These are phyloP conservation scores for Ensete ventricosum DNA, from an alignment of 176 grass and related monocot genomes.

Conservation along the genomic window DNA sequence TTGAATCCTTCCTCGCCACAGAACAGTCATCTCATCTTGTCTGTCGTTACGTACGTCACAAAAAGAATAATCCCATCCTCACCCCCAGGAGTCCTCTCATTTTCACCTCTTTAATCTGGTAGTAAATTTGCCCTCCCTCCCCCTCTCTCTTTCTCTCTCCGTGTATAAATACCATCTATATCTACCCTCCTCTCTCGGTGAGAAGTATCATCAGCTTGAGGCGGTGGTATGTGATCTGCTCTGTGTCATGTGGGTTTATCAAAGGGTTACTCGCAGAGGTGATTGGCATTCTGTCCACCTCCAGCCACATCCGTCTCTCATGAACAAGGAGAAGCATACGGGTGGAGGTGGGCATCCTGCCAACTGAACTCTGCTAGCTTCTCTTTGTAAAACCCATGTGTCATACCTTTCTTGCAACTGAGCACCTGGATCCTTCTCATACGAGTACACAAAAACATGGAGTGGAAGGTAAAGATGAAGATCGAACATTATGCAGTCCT, in stretches of 20 bases:
- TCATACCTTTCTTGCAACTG: not conserved
- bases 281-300: conserved; percentile 24
- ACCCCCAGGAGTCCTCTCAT: not conserved
- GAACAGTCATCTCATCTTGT: not conserved
- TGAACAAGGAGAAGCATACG: not conserved
- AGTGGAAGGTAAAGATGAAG: not conserved
- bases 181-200: not conserved
- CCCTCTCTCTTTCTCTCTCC: not conserved
- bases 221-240: not conserved
- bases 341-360: conserved; percentile 20
- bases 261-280: conserved; percentile 14
- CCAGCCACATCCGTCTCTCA: not conserved
- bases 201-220: not conserved
- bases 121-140: not conserved
- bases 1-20: conserved; percentile 2
- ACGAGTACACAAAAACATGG: not conserved
- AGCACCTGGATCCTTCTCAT: not conserved
- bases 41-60: not conserved
- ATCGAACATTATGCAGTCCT: too few relatives aligned
- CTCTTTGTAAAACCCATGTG: conserved; percentile 20
- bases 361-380: conserved; percentile 16
- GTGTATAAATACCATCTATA: conserved; percentile 4
- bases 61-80: not conserved
- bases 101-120: not conserved
- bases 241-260: conserved; percentile 18